Conservation (phyloP, 2,329 filamentous ascomycete genomes). For the Phaeosphaeria sp. region DNA sequence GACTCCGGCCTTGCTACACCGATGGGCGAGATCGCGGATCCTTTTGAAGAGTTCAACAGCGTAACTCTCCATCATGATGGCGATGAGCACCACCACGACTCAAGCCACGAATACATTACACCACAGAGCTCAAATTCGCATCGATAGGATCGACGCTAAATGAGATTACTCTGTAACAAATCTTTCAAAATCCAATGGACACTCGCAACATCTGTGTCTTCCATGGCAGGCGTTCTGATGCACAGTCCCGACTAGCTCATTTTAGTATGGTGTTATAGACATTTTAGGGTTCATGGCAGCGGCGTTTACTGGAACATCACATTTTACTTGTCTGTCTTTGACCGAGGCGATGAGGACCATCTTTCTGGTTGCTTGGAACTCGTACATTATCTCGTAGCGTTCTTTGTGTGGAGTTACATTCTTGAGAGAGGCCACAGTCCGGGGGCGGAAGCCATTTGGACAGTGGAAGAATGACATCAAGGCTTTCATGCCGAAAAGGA, state of each 20-base stretch:
- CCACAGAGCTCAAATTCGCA: constrained; percentile 30
- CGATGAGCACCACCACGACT: constrained; percentile 65
- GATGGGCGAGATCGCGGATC: constrained; percentile 80
- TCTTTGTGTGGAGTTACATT: constrained; percentile 4
- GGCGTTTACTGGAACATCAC: constrained; percentile 25
- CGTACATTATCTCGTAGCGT: constrained; percentile 11
- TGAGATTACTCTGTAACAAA: constrained; percentile 1
- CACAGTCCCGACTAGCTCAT: constrained; percentile 38
- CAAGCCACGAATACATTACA: constrained; percentile 27
- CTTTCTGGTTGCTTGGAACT: constrained; percentile 24
- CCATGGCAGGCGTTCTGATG: constrained; percentile 27
- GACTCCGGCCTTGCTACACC: constrained; percentile 87
- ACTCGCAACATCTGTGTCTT: constrained; percentile 9
- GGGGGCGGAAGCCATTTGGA: constrained; percentile 10
- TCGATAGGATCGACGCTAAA: constrained; percentile 20
- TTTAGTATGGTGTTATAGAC: constrained; percentile 30
- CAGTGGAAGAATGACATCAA: constrained; percentile 2
- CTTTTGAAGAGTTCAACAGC: constrained; percentile 98
- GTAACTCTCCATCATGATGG: constrained; percentile 97
- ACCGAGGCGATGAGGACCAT: constrained; percentile 1
- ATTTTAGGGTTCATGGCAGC: constrained; percentile 21
- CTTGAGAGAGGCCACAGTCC: neutral
- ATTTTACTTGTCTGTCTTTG: neutral
- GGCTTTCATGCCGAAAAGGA: neutral
- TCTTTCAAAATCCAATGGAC: constrained; percentile 5